These are phyloP conservation scores for Scutellaria minor DNA, from an alignment of 257 asterid genomes.

Conservation along the genomic window DNA sequence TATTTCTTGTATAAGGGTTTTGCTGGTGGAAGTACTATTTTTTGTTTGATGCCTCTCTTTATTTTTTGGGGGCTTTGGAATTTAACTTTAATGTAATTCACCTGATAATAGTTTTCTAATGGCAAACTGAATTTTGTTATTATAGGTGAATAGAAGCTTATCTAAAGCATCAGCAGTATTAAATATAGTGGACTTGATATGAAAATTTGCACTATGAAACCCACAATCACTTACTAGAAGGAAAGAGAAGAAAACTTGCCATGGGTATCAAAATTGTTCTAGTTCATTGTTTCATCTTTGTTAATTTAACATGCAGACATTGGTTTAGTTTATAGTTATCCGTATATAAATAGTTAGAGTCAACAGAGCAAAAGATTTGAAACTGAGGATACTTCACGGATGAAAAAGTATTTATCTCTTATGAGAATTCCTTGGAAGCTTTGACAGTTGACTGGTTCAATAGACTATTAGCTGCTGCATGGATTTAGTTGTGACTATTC, in stretches of 20 bases:
- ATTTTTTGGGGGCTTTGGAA: neutral
- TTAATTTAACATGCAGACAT: neutral
- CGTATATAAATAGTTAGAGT: neutral
- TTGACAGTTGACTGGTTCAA: conserved; percentile 23
- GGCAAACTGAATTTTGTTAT: neutral
- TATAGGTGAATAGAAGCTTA: neutral
- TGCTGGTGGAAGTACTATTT: conserved; percentile 15
- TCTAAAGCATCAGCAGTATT: neutral
- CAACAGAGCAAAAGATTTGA: conserved; percentile 2
- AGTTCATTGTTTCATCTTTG: neutral
- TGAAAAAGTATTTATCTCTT: neutral
- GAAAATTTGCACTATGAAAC: neutral
- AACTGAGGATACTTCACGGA: neutral
- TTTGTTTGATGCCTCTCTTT: conserved; percentile 6
- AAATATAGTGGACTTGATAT: conserved; percentile 10
- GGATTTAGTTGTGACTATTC: neutral
- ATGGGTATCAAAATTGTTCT: too few relatives aligned
- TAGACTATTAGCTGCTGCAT: conserved; percentile 13
- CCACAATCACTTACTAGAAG: neutral
- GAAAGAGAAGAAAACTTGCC: neutral
- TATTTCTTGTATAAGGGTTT: conserved; percentile 23
- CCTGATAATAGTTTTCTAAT: neutral
- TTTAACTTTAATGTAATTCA: neutral
- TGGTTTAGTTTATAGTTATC: neutral
- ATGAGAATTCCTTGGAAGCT: conserved; percentile 6